Percentiles rank a stretch among this genome's conserved stretches.
Evolutionary conservation across 805 yeast species (phyloP).

Genomic region (Pichia nakasei): DNA sequence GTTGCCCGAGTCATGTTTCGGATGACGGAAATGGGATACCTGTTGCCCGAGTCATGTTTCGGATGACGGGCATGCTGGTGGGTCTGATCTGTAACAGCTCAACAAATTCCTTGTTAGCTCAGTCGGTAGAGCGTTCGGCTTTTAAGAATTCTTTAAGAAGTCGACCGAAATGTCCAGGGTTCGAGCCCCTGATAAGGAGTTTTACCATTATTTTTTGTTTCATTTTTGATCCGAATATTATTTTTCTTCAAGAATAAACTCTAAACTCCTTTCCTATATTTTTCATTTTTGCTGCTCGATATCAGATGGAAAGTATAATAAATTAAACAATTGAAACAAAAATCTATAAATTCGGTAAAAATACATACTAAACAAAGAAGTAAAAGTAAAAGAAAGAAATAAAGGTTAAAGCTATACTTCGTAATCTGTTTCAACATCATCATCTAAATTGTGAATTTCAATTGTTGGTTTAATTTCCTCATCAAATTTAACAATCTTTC

Average conservation of each 20-base stretch:
- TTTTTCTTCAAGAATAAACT: background rate
- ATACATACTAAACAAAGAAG: no score
- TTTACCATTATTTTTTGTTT: background rate
- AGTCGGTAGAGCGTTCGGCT: slow-evolving; percentile 68
- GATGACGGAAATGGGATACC: no score
- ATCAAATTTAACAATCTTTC: background rate
- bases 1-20: no score
- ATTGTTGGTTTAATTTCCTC: background rate
- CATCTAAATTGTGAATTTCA: background rate
- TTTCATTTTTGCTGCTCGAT: no score
- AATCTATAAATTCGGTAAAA: no score
- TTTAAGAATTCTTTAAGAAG: slow-evolving; percentile 32
- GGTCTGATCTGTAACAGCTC: no score
- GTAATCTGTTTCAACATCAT: background rate
- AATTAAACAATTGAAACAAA: no score
- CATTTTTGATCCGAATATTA: background rate
- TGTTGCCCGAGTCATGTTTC: no score
- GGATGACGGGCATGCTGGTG: no score
- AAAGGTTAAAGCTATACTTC: background rate
- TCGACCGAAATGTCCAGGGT: slow-evolving; percentile 53
- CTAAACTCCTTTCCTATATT: no score
- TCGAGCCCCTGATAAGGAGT: slow-evolving; percentile 54
- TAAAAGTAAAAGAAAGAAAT: no score
- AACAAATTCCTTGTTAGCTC: slow-evolving; percentile 36
- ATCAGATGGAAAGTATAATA: no score